These are phyloP conservation scores for Naegleria gruberi DNA, from an alignment of 208 protist species.

Conservation along the genomic window DNA sequence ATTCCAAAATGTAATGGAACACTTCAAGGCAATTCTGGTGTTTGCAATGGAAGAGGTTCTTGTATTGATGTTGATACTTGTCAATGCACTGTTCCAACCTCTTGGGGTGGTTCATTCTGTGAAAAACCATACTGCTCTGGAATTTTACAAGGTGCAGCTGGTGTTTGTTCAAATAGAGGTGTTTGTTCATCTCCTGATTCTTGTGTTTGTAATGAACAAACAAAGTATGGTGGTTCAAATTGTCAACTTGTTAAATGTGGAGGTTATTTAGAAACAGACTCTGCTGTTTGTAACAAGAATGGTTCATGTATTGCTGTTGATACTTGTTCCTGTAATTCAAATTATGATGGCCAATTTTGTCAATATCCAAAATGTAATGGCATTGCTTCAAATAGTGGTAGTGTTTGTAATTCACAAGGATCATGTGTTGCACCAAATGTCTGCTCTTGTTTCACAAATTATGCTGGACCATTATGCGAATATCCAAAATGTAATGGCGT, in stretches of 20 bases:
- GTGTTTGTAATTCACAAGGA: not conserved
- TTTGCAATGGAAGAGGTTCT: not conserved
- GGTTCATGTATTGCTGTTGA: not conserved
- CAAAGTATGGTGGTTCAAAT: not conserved
- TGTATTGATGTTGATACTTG: not conserved
- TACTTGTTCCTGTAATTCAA: not conserved
- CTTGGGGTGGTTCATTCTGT: no score
- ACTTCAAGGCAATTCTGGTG: not conserved
- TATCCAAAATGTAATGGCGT: not conserved
- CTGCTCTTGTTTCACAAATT: not conserved
- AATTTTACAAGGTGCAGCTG: no score
- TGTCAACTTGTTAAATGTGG: not conserved
- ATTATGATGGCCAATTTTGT: not conserved
- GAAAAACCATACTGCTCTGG: no score
- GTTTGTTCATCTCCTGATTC: not conserved
- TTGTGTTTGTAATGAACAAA: not conserved
- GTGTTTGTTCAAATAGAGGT: no score
- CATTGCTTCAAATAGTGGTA: not conserved
- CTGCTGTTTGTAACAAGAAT: not conserved
- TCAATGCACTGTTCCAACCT: not conserved
- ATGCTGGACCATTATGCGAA: not conserved
- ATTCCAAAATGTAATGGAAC: no score
- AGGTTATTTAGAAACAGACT: not conserved
- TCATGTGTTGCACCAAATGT: not conserved
- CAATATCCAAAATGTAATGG: not conserved